Base-by-base conservation (phyloP, 2,329 filamentous ascomycete genomes). In the Macroventuria anomochaeta region DNA sequence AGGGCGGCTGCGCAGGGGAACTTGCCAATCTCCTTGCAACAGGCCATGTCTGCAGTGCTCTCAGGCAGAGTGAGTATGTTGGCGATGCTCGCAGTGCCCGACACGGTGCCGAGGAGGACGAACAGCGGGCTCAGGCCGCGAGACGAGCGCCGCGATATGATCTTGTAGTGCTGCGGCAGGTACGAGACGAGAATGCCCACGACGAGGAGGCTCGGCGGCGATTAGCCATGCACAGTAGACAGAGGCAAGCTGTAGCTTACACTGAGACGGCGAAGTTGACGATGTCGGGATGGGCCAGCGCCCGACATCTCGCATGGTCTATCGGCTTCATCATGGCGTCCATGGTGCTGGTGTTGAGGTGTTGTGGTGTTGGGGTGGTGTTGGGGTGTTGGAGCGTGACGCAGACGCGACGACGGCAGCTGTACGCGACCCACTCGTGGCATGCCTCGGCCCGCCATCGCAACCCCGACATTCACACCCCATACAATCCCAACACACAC, bases 91-190 rank as follows among this genome's bases (percentile, higher is more conserved):
- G 89, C 90, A 44, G 90, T 96, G 65, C 90, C 90, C 7, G 91
- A 96, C 1, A 93, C 93, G 21, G 90, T 91, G 55, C 95, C 95
- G n/a, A 99, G 85, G 2, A 97, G 84, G 60, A 99, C 87, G 71
- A 96, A 99, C 76, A 93, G 95, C 7, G 95, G 93, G 25, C 93
- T 97, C 58, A 99, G 93, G 58, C 95, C 95, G 74, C 96, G 93
- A 18, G 93, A 96, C 12, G 91, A 95, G 57, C 88, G 85, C 49
- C 92, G 86, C 33, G 84, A 81, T 63, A 96, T 90, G 76, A 99
- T 97, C 68, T 95, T 91, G 74, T 89, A 85, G 76, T 97, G 93
- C 73, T 99, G 95, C 0, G 95, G 95, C 2, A 97, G 83, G 78
- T 99, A 99, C 28, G 93, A 97, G 53, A 96, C 79, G 57, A 97